Conservation (phyloP, 2,329 filamentous ascomycete genomes). For the Xylariomycetidae sp. region DNA sequence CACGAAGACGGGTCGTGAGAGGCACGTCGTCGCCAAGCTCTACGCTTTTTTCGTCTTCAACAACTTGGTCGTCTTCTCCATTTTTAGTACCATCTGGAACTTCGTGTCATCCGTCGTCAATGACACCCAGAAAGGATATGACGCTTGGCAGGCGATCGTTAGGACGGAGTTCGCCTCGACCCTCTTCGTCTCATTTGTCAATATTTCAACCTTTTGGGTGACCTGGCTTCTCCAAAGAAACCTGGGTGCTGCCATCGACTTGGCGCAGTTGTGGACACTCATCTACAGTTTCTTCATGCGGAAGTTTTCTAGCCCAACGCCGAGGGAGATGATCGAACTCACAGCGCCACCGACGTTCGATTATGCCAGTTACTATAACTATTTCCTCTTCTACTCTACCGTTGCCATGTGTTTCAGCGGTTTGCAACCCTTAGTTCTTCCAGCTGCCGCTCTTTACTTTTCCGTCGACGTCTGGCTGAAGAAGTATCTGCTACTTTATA, state of each 20-base stretch:
- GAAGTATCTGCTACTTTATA: conserved; percentile 91
- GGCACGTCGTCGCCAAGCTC: conserved; percentile 84
- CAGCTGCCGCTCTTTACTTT: conserved; percentile 87
- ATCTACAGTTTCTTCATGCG: conserved; percentile 80
- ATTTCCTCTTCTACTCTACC: conserved; percentile 91
- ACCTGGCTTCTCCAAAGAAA: conserved; percentile 91
- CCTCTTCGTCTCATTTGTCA: conserved; percentile 71
- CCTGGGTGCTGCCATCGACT: conserved; percentile 85
- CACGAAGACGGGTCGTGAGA: conserved; percentile 87
- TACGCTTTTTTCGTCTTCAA: conserved; percentile 98
- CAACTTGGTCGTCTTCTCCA: conserved; percentile 88
- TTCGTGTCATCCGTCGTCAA: conserved; percentile 65
- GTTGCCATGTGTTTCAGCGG: conserved; percentile 80
- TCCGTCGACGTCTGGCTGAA: conserved; percentile 81
- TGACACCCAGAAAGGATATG: conserved; percentile 48
- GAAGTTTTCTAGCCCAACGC: conserved; percentile 82
- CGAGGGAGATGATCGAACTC: conserved; percentile 84
- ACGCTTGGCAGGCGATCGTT: conserved; percentile 66
- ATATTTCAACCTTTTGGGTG: conserved; percentile 87
- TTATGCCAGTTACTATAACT: conserved; percentile 96
- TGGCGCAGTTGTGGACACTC: conserved; percentile 83
- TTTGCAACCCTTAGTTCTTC: conserved; percentile 81
- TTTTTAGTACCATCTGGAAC: conserved; percentile 79
- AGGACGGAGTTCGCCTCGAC: conserved; percentile 57
- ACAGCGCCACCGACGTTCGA: conserved; percentile 91